Conservation (phyloP, 108 stramenopile genomes). For the Poteriospumella lacustris region DNA sequence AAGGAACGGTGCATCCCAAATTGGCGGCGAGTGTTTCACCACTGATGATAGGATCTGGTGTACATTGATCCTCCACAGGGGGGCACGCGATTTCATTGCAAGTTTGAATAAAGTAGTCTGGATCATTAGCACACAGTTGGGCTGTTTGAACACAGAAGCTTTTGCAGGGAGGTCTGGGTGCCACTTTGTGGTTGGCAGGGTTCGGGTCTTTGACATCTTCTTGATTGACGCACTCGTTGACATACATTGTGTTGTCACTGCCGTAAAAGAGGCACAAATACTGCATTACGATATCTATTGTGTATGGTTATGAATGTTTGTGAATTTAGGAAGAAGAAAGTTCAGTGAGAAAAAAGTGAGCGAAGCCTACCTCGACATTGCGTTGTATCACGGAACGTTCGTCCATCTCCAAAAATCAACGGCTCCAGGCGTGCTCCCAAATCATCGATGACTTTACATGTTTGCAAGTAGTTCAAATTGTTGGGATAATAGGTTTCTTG, state of each 20-base stretch:
- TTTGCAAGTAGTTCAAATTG: not conserved
- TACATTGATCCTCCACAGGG: not conserved
- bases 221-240: not conserved
- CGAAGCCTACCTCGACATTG: slow-evolving; percentile 12
- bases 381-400: slow-evolving; percentile 17
- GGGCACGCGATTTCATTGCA: not conserved
- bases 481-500: slow-evolving; percentile 1
- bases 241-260: not conserved
- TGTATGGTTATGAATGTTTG: not conserved
- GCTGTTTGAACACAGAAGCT: slow-evolving; percentile 29
- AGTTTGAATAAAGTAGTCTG: not conserved
- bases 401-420: slow-evolving; percentile 1
- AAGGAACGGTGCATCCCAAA: slow-evolving; percentile 9
- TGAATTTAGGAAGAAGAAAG: not conserved
- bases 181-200: not conserved
- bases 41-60: not conserved
- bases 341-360: not conserved
- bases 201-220: slow-evolving; percentile 7
- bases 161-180: slow-evolving; percentile 14
- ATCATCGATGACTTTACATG: slow-evolving; percentile 18
- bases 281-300: slow-evolving; percentile 20
- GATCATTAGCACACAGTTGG: not conserved
- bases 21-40: not conserved
- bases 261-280: slow-evolving; percentile 24
- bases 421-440: not conserved